Conservation (phyloP, 2,329 filamentous ascomycete genomes). For the Pseudogymnoascus sp. region DNA sequence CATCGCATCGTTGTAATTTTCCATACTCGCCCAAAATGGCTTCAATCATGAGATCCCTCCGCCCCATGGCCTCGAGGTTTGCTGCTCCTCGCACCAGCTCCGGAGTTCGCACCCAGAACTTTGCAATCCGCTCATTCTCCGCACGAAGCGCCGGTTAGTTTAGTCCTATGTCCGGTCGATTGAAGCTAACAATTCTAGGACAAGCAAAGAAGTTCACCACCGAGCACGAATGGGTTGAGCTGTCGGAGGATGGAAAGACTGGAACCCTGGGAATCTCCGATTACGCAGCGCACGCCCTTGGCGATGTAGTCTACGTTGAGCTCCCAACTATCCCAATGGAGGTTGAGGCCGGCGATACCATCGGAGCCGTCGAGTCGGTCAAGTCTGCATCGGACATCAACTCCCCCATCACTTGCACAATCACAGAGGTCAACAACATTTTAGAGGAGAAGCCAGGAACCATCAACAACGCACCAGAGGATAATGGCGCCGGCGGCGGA, state of each 20-base stretch:
- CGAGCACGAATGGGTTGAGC: conserved; percentile 97
- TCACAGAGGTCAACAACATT: conserved; percentile 62
- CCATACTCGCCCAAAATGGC: conserved; percentile 39
- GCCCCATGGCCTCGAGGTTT: conserved; percentile 28
- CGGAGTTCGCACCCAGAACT: conserved; percentile 13
- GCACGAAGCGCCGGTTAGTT: conserved; percentile 35
- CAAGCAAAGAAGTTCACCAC: conserved; percentile 75
- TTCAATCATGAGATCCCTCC: conserved; percentile 46
- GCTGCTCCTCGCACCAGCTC: conserved; percentile 15
- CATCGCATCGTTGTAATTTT: background rate
- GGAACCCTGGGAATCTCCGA: conserved; percentile 78
- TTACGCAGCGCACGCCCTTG: conserved; percentile 86
- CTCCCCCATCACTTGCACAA: conserved; percentile 70
- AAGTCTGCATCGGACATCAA: conserved; percentile 98
- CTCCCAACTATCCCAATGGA: conserved; percentile 65
- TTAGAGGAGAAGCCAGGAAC: conserved; percentile 78
- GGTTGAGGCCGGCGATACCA: conserved; percentile 67
- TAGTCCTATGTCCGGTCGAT: background rate
- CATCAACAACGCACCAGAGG: conserved; percentile 87
- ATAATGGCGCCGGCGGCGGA: conserved; percentile 61
- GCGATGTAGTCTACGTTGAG: conserved; percentile 96
- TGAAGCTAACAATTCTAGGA: conserved; percentile 4
- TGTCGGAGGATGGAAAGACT: conserved; percentile 71
- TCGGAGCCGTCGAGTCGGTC: conserved; percentile 94
- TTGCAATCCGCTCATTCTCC: conserved; percentile 39